Percentiles rank a stretch among this genome's conserved stretches.
phyloP scores from a whole-genome alignment of 768 basidiomycete genomes.

The Thelephora ganbajun region DNA sequence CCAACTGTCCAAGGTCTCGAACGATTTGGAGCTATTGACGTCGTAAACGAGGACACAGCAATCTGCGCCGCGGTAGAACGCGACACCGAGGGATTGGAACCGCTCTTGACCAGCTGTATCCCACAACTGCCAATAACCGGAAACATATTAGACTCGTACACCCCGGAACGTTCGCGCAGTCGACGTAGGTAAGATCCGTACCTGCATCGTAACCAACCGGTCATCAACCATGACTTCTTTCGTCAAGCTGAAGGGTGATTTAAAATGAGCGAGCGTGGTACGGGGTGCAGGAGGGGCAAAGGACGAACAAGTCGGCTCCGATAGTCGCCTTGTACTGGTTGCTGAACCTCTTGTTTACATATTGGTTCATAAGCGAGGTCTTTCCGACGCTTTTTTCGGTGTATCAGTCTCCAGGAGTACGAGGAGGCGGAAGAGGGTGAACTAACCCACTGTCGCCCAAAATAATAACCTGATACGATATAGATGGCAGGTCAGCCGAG shows the following conservation, averaged over 20 bases:
- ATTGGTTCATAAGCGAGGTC: slow-evolving; percentile 99
- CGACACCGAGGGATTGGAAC: slow-evolving; percentile 97
- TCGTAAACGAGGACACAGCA: slow-evolving; percentile 99
- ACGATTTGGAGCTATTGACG: slow-evolving; percentile 96
- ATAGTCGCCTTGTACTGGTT: slow-evolving; percentile 99
- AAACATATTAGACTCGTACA: neutral
- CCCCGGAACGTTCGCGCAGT: neutral
- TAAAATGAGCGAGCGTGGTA: too few species aligned
- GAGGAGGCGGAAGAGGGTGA: slow-evolving; percentile 5
- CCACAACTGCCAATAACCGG: slow-evolving; percentile 58
- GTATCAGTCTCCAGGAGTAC: neutral
- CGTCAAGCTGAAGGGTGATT: slow-evolving; percentile 48
- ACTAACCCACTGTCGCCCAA: slow-evolving; percentile 93
- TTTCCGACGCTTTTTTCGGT: slow-evolving; percentile 68
- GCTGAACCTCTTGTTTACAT: slow-evolving; percentile 98
- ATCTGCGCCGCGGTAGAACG: slow-evolving; percentile 97
- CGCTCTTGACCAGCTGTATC: slow-evolving; percentile 99
- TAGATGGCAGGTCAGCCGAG: slow-evolving; percentile 7
- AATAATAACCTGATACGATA: slow-evolving; percentile 73
- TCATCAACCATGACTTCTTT: slow-evolving; percentile 99
- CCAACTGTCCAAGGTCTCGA: slow-evolving; percentile 98
- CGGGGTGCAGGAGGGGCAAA: neutral
- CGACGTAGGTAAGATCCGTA: slow-evolving; percentile 17
- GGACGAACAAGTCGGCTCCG: slow-evolving; percentile 84
- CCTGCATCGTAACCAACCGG: slow-evolving; percentile 98